Conservation (phyloP, 148 eudicot species). For the Talinum fruticosum region DNA sequence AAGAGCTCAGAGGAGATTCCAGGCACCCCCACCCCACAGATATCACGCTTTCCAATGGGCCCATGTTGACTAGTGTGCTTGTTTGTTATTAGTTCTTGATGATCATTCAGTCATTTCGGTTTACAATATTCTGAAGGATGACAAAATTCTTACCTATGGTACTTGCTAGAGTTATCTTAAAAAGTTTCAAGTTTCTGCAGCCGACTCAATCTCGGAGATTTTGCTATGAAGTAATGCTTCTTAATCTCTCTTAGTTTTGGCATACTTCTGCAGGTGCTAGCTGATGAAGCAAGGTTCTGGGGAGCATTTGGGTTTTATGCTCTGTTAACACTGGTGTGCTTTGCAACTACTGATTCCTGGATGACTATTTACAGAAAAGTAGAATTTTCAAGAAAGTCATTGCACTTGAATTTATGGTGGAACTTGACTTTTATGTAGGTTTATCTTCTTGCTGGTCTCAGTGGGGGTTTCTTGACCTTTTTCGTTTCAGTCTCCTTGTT, state of each 20-base stretch:
- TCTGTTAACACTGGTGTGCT: constrained; percentile 63
- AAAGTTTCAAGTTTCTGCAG: neutral
- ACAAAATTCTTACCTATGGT: no score
- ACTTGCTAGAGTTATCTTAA: neutral
- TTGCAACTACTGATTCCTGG: constrained; percentile 6
- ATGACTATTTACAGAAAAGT: constrained; percentile 4
- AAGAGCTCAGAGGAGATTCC: no score
- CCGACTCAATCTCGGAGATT: neutral
- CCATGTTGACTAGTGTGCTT: no score
- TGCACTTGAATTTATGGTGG: constrained; percentile 1
- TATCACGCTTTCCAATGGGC: no score
- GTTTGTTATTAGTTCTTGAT: no score
- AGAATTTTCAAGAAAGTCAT: neutral
- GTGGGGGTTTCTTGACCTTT: constrained; percentile 82
- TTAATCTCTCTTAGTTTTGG: constrained; percentile 10
- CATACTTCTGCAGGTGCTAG: constrained; percentile 50
- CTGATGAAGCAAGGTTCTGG: constrained; percentile 73
- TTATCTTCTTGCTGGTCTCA: constrained; percentile 64
- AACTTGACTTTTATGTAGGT: constrained; percentile 45
- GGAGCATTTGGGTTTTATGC: constrained; percentile 92
- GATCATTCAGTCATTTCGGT: no score
- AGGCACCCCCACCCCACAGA: neutral
- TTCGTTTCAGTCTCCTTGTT: constrained; percentile 62
- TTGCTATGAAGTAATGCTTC: neutral
- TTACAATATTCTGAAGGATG: no score